A percentile compares a stretch with the other conserved stretches of the same genome.
These are phyloP conservation scores for Brassica juncea DNA, from an alignment of 345 rosid species.

Conservation along the genomic window DNA sequence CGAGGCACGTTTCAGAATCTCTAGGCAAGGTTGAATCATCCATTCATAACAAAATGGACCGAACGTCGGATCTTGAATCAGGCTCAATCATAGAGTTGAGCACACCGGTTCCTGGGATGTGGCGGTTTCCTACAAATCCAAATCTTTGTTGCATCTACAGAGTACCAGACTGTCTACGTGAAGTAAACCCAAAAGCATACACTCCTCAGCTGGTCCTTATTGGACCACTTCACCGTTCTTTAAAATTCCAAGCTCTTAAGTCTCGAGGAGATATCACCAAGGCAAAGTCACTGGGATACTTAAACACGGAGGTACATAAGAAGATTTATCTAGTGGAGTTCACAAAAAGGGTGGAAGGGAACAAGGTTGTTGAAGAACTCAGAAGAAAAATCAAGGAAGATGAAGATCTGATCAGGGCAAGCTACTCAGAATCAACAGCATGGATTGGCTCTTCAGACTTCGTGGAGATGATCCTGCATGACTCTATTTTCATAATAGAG, in stretches of 20 bases:
- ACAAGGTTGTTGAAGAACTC: not conserved
- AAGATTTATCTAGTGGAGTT: not conserved
- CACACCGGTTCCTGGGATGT: slow-evolving; percentile 4
- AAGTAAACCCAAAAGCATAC: slow-evolving; percentile 3
- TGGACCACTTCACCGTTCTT: slow-evolving; percentile 20
- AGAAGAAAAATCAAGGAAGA: not conserved
- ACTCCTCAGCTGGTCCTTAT: slow-evolving; percentile 10
- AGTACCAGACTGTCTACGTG: slow-evolving; percentile 10
- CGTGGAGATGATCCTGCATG: slow-evolving; percentile 31
- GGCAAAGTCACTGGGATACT: slow-evolving; percentile 9
- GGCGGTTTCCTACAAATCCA: not conserved
- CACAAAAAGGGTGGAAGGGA: not conserved
- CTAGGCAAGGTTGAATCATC: not conserved
- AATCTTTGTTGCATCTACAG: slow-evolving; percentile 10
- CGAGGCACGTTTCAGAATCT: not conserved
- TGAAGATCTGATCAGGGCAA: slow-evolving; percentile 20
- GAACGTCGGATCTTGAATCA: not conserved
- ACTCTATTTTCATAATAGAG: slow-evolving; percentile 36
- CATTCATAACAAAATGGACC: not conserved
- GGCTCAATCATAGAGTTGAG: not conserved
- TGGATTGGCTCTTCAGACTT: slow-evolving; percentile 24
- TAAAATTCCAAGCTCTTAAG: not conserved
- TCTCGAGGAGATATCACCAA: slow-evolving; percentile 5
- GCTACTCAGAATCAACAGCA: slow-evolving; percentile 29
- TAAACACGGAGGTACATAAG: slow-evolving; percentile 12